Percentiles rank a stretch among this genome's conserved stretches.
These are phyloP conservation scores for Boletus sp. DNA, from an alignment of 768 basidiomycete species.

Conservation along the genomic window DNA sequence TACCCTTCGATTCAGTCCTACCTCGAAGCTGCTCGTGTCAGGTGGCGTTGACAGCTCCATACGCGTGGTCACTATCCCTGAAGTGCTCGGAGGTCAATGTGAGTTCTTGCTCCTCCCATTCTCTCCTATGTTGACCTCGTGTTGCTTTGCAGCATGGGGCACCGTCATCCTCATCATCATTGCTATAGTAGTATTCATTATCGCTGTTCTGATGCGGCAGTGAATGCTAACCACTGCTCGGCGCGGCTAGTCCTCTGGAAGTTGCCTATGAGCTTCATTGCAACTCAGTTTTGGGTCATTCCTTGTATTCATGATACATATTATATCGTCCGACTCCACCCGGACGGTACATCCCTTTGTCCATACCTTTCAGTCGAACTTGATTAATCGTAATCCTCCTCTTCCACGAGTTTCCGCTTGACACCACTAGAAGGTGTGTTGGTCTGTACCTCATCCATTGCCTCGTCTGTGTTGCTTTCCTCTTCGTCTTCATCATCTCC, in stretches of 20 bases:
- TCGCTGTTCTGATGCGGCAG: slow-evolving; percentile 40
- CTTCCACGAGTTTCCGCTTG: slow-evolving; percentile 79
- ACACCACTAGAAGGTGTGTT: slow-evolving; percentile 56
- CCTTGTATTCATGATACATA: slow-evolving; percentile 28
- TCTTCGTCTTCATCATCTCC: slow-evolving; percentile 72
- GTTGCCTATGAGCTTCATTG: not conserved
- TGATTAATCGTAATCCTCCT: slow-evolving; percentile 77
- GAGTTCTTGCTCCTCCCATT: slow-evolving; percentile 29
- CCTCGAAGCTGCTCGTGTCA: slow-evolving; percentile 75
- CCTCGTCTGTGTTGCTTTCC: slow-evolving; percentile 50
- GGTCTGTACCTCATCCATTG: slow-evolving; percentile 74
- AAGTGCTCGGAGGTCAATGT: slow-evolving; percentile 50
- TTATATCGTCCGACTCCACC: slow-evolving; percentile 21
- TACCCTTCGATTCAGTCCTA: slow-evolving; percentile 82
- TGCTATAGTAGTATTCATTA: slow-evolving; percentile 40
- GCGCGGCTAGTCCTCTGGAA: not conserved
- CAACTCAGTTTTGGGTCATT: not conserved
- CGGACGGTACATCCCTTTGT: not conserved
- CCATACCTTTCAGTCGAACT: not conserved
- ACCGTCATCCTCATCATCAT: slow-evolving; percentile 40
- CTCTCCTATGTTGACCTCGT: slow-evolving; percentile 30
- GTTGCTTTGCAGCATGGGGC: slow-evolving; percentile 35
- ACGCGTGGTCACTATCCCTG: slow-evolving; percentile 73
- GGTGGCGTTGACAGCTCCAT: slow-evolving; percentile 90
- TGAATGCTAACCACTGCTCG: not conserved